A percentile compares a stretch with the other conserved stretches of the same genome.
Evolutionary conservation across 129 eudicot genomes (phyloP).

Genomic region (Smallanthus sonchifolius): DNA sequence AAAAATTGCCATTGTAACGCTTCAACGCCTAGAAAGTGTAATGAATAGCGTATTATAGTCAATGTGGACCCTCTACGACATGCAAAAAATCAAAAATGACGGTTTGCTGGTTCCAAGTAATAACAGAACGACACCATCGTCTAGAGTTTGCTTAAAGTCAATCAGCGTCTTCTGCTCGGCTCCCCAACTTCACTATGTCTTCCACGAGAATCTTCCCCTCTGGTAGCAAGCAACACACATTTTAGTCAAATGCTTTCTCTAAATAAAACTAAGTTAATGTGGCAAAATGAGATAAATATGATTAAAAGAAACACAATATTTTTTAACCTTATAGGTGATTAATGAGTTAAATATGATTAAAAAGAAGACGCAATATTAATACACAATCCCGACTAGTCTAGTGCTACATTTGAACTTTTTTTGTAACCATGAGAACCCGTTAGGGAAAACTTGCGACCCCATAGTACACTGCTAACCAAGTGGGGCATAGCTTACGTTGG

Average conservation of each 20-base stretch:
- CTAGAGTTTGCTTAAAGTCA: constrained; percentile 24
- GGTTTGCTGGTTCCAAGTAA: constrained; percentile 13
- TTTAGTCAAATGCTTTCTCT: background rate
- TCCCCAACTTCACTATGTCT: constrained; percentile 83
- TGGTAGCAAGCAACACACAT: constrained; percentile 32
- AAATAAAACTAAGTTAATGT: background rate
- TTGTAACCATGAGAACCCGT: too few relatives aligned
- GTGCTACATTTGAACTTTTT: too few relatives aligned
- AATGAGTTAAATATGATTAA: background rate
- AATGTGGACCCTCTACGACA: constrained; percentile 12
- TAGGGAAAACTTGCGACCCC: too few relatives aligned
- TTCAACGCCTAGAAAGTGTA: constrained; percentile 28
- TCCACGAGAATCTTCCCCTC: constrained; percentile 99
- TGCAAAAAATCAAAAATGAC: constrained; percentile 13
- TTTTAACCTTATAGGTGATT: background rate
- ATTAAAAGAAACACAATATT: background rate
- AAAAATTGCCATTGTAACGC: constrained; percentile 23
- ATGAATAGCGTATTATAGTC: background rate
- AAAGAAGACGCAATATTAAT: background rate
- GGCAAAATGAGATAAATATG: background rate
- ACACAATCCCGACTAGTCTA: background rate
- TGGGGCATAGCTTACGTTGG: too few relatives aligned
- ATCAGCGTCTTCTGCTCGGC: constrained; percentile 50
- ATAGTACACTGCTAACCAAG: too few relatives aligned
- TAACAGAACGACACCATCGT: constrained; percentile 5